phyloP scores from a whole-genome alignment of 108 stramenopile species.

The Thalassiosira profunda region DNA sequence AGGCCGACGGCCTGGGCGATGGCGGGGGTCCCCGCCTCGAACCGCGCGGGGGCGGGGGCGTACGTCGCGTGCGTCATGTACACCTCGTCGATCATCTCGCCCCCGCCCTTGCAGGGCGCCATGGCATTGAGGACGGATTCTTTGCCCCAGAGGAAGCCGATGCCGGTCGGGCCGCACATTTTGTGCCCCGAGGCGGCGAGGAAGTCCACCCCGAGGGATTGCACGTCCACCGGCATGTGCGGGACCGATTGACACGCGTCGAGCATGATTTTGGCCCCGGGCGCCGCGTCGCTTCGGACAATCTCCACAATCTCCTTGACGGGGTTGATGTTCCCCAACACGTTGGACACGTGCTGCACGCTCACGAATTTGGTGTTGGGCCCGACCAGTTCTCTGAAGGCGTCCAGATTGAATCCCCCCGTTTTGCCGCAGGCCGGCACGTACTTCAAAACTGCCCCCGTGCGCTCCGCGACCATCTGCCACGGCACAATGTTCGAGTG shows the following conservation, averaged over 20 bases:
- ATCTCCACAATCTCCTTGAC: constrained; percentile 78
- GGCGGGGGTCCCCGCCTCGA: constrained; percentile 97
- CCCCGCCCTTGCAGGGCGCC: constrained; percentile 94
- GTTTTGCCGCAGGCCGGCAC: constrained; percentile 61
- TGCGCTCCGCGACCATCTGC: constrained; percentile 87
- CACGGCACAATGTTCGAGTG: constrained; percentile 97
- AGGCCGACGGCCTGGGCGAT: constrained; percentile 96
- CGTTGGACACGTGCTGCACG: constrained; percentile 93
- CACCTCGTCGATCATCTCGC: constrained; percentile 97
- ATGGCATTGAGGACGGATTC: constrained; percentile 82
- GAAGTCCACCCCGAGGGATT: constrained; percentile 93
- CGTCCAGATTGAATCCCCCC: constrained; percentile 68
- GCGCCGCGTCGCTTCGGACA: constrained; percentile 61
- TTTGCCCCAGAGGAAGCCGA: constrained; percentile 94
- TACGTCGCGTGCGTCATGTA: constrained; percentile 88
- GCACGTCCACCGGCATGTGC: constrained; percentile 92
- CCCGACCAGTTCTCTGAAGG: constrained; percentile 60
- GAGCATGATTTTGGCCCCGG: constrained; percentile 79
- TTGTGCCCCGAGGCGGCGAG: constrained; percentile 98
- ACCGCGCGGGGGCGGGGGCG: constrained; percentile 88
- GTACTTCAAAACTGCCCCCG: constrained; percentile 73
- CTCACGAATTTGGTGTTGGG: constrained; percentile 89
- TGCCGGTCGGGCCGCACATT: constrained; percentile 98
- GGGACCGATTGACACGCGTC: constrained; percentile 98
- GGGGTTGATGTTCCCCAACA: constrained; percentile 89